Evolutionary conservation across 2,329 filamentous ascomycete genomes (phyloP).

Genomic region (Pseudogymnoascus sp.): DNA sequence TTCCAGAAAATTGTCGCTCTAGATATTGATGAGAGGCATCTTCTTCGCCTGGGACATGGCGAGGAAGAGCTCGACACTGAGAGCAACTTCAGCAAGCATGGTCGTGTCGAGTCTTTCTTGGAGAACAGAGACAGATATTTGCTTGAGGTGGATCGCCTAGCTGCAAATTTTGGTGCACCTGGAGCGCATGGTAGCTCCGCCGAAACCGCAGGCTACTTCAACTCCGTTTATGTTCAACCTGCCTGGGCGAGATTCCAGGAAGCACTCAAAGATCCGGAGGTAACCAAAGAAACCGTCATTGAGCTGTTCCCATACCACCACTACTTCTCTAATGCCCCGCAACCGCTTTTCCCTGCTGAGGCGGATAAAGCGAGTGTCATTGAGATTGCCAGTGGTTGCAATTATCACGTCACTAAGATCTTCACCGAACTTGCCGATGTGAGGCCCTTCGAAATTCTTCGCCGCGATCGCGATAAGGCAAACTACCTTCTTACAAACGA

Average conservation of each 20-base stretch:
- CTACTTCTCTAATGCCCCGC: constrained; percentile 82
- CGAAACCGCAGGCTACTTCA: constrained; percentile 95
- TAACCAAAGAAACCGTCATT: constrained; percentile 54
- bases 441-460: constrained; percentile 87
- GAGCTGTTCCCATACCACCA: constrained; percentile 75
- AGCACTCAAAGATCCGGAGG: constrained; percentile 46
- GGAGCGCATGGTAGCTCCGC: constrained; percentile 95
- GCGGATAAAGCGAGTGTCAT: constrained; percentile 58
- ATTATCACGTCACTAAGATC: constrained; percentile 79
- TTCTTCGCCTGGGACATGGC: constrained; percentile 85
- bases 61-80: constrained; percentile 89
- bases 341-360: constrained; percentile 68
- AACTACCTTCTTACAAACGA: constrained; percentile 94
- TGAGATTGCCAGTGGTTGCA: constrained; percentile 76
- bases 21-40: constrained; percentile 90
- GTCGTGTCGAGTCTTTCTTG: constrained; percentile 77
- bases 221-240: constrained; percentile 81
- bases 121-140: constrained; percentile 76
- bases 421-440: constrained; percentile 91
- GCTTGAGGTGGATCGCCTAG: constrained; percentile 76
- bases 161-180: constrained; percentile 73
- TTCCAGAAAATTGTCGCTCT: constrained; percentile 97
- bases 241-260: constrained; percentile 82
- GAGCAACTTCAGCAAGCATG: constrained; percentile 85
- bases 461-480: constrained; percentile 81